Percentiles rank a stretch among this genome's conserved stretches.
phyloP scores from a whole-genome alignment of 768 basidiomycete species.

The Tubosaeta brunneosetosa region DNA sequence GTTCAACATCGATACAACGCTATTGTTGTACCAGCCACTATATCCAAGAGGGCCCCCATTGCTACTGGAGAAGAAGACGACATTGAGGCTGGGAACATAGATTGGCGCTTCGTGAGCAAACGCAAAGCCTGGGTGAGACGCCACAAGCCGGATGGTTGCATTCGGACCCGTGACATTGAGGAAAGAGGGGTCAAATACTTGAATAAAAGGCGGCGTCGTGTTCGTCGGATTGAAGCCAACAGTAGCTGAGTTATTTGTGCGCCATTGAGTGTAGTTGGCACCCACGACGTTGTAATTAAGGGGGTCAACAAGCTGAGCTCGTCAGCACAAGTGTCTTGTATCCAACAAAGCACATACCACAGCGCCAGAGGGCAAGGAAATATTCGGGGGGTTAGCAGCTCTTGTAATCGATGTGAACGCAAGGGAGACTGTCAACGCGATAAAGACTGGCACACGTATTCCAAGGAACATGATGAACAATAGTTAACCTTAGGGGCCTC shows the following conservation, averaged over 20 bases:
- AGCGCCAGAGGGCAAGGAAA: slow-evolving; percentile 17
- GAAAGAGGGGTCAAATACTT: slow-evolving; percentile 51
- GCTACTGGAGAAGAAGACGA: slow-evolving; percentile 70
- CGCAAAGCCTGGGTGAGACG: slow-evolving; percentile 58
- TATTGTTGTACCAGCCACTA: slow-evolving; percentile 62
- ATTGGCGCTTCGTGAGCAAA: slow-evolving; percentile 80
- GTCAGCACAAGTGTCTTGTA: background rate
- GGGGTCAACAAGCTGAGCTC: slow-evolving; percentile 46
- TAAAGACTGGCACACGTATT: background rate
- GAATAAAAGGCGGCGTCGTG: slow-evolving; percentile 54
- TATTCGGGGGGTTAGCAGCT: background rate
- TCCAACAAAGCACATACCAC: slow-evolving; percentile 16
- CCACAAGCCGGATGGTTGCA: slow-evolving; percentile 58
- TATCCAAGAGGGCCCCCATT: slow-evolving; percentile 62
- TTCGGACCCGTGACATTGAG: slow-evolving; percentile 51
- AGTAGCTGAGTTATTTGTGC: slow-evolving; percentile 33
- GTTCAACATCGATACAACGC: slow-evolving; percentile 56
- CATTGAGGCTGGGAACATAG: slow-evolving; percentile 57
- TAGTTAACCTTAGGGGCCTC: slow-evolving; percentile 1
- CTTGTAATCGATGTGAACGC: background rate
- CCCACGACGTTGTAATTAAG: slow-evolving; percentile 49
- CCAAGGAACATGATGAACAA: background rate
- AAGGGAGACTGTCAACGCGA: slow-evolving; percentile 6
- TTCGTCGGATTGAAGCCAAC: slow-evolving; percentile 62
- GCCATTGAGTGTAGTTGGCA: slow-evolving; percentile 37